Evolutionary conservation across 768 basidiomycete species (phyloP), one percentile per base, ranked within the genome.

Genomic region (Auricularia auricula-judae): DNA sequence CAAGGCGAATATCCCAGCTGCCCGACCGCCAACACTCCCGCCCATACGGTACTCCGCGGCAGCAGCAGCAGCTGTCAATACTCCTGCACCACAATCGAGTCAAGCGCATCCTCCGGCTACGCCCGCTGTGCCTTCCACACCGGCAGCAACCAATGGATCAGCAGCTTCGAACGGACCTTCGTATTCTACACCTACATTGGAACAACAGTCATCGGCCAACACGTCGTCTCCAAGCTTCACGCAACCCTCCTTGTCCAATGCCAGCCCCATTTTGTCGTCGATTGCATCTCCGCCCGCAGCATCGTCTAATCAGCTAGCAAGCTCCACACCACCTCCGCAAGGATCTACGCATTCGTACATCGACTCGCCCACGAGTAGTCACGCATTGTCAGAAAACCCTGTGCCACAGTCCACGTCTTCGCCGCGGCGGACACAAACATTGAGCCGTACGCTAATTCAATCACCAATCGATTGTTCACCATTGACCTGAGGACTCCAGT

Each of bases 31-130:
- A 68, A 80, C 81, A 23, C 74, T 91, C 64, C 89, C 92, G 54
- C 89, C 93, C 12, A 90, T 95, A 71, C 82, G 89, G 61, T 97
- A 97, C 72, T 88, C 96, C 36, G 85, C 92, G n/a, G 93, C 93
- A 0, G 95, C 93, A 2, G 94, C 93, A 1, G 83, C 82, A 4
- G 82, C 83, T 4, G 80, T 82, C 23, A 71, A 75, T 8, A 70
- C 77, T 36, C 65, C 72, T 51, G 65, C 70, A n/a, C 63, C 64
- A 51, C 63, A 72, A 39, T 42, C 39, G 39, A 42, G 39, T 42
- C 60, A 67, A 14, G 65, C 66, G 60, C 56, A 65, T 34, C 23
- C 70, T 43, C 35, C 62, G 33, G 43, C 59, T 36, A 33, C 64
- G 16, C 42, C 64, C 0, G 62, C 68, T 42, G 67, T 72, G 63